Evolutionary conservation across 495 filamentous ascomycete species (phyloP).

Genomic region (Hypoxylon fragiforme): DNA sequence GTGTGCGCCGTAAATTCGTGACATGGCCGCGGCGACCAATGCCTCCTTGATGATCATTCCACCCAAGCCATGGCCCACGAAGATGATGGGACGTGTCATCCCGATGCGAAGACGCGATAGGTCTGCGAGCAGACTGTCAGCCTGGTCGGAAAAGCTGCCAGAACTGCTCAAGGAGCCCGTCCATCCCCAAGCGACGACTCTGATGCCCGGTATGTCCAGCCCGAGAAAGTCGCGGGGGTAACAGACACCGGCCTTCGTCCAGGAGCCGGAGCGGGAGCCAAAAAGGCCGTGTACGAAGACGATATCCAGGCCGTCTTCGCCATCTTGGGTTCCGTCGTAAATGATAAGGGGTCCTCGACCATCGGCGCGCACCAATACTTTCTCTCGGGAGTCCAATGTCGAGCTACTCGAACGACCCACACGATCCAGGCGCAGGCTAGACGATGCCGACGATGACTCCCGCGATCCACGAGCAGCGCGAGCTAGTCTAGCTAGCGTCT

Average conservation of each 20-base stretch:
- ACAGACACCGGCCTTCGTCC: slow-evolving; percentile 38
- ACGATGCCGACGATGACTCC: slow-evolving; percentile 16
- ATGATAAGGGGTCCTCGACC: slow-evolving; percentile 34
- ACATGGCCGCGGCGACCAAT: slow-evolving; percentile 37
- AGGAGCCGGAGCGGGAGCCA: slow-evolving; percentile 34
- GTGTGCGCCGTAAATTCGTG: slow-evolving; percentile 38
- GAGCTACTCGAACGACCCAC: slow-evolving; percentile 38
- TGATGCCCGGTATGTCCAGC: slow-evolving; percentile 30
- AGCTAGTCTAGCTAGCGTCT: slow-evolving; percentile 40
- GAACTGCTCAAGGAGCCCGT: slow-evolving; percentile 9
- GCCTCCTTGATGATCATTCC: slow-evolving; percentile 44
- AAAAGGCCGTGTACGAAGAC: slow-evolving; percentile 43
- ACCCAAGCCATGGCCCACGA: slow-evolving; percentile 43
- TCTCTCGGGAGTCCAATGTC: slow-evolving; percentile 36
- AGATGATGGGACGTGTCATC: slow-evolving; percentile 42
- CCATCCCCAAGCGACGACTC: slow-evolving; percentile 42
- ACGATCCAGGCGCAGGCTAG: slow-evolving; percentile 35
- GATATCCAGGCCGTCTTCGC: slow-evolving; percentile 36
- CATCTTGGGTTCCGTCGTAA: slow-evolving; percentile 27
- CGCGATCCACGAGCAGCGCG: slow-evolving; percentile 32
- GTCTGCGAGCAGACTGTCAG: slow-evolving; percentile 33
- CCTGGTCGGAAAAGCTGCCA: slow-evolving; percentile 36
- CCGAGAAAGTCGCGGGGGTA: slow-evolving; percentile 41
- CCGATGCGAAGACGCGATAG: slow-evolving; percentile 27
- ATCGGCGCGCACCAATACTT: slow-evolving; percentile 31